These are phyloP conservation scores for Penicillium sp. DNA, from an alignment of 2,329 filamentous ascomycete genomes.

Conservation along the genomic window DNA sequence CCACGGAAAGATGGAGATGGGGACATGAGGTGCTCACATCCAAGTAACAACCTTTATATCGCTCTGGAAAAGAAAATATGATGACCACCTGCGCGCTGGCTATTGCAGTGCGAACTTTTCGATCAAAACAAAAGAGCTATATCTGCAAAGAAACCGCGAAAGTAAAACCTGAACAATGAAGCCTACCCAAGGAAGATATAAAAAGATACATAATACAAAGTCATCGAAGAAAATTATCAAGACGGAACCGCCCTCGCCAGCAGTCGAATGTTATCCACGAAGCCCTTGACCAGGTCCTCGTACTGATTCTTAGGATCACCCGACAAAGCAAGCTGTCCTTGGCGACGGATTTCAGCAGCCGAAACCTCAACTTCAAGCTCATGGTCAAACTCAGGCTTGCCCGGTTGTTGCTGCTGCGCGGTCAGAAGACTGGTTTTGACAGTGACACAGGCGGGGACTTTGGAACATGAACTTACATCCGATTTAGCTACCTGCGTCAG, in stretches of 20 bases:
- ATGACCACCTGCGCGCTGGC: constrained; percentile 5
- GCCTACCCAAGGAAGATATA: neutral
- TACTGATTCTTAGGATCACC: constrained; percentile 43
- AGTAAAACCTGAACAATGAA: neutral
- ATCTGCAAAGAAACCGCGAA: constrained; percentile 15
- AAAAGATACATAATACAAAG: constrained; percentile 21
- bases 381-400: constrained; percentile 44
- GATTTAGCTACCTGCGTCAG: constrained; percentile 76
- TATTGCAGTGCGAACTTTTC: constrained; percentile 11
- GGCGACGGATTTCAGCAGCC: constrained; percentile 43
- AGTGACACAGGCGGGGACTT: constrained; percentile 10
- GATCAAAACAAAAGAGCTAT: constrained; percentile 7
- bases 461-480: constrained; percentile 37
- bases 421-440: constrained; percentile 15
- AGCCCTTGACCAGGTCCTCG: constrained; percentile 47
- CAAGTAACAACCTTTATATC: neutral
- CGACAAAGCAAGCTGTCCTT: constrained; percentile 41
- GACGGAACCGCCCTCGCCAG: constrained; percentile 42
- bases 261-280: constrained; percentile 49
- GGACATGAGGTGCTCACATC: neutral
- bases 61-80: neutral
- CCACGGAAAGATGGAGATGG: neutral
- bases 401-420: constrained; percentile 22
- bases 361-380: constrained; percentile 50
- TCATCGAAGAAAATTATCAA: constrained; percentile 18